Conservation (phyloP, 2,329 filamentous ascomycete genomes). For the Lecanosticta acicola region DNA sequence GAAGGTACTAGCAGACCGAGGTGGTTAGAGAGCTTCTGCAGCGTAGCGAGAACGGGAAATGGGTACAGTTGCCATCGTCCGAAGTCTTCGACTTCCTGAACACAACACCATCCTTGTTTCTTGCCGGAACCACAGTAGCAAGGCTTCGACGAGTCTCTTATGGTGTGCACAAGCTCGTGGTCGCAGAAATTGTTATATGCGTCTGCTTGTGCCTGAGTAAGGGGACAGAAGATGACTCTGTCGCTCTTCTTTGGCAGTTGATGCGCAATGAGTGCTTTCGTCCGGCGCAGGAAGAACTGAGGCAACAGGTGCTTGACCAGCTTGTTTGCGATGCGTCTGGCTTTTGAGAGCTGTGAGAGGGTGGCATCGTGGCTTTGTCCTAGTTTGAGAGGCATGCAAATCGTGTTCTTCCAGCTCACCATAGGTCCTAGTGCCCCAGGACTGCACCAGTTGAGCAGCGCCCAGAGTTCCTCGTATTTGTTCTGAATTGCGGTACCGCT, state of each 20-base stretch:
- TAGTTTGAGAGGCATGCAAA: constrained; percentile 72
- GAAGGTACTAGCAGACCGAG: constrained; percentile 78
- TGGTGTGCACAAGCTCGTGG: constrained; percentile 61
- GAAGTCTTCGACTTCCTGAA: constrained; percentile 54
- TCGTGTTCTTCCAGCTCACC: constrained; percentile 69
- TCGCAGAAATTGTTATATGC: constrained; percentile 81
- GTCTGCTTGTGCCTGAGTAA: constrained; percentile 72
- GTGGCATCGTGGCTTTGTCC: constrained; percentile 94
- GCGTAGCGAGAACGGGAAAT: constrained; percentile 74
- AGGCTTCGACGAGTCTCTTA: constrained; percentile 60
- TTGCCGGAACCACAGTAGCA: constrained; percentile 67
- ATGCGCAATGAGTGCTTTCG: constrained; percentile 86
- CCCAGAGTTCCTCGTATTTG: constrained; percentile 96
- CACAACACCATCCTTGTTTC: constrained; percentile 78
- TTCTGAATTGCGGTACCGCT: constrained; percentile 98
- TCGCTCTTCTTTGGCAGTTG: constrained; percentile 94
- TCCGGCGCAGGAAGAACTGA: constrained; percentile 81
- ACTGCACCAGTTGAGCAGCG: constrained; percentile 91
- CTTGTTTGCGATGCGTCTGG: constrained; percentile 74
- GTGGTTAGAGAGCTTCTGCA: constrained; percentile 90
- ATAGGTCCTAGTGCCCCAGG: constrained; percentile 66
- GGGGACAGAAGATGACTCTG: constrained; percentile 86
- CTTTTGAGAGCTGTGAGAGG: constrained; percentile 70
- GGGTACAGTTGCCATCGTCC: constrained; percentile 68
- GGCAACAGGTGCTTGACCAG: constrained; percentile 84